phyloP scores from a whole-genome alignment of 345 rosid species.

The Kandelia obovata region DNA sequence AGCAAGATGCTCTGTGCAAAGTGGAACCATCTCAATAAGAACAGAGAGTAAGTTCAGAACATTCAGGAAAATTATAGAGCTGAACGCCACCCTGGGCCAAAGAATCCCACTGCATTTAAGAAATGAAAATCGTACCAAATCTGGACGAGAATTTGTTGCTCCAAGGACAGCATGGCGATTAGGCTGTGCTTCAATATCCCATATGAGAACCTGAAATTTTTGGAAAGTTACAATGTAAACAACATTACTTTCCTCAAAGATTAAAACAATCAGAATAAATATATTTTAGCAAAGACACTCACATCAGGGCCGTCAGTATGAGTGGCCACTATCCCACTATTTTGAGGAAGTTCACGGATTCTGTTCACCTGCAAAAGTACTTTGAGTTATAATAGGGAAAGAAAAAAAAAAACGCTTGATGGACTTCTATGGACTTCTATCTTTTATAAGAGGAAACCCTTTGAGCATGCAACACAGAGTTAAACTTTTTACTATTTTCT shows the following conservation, averaged over 20 bases:
- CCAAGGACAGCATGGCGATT: conserved; percentile 98
- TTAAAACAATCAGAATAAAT: conserved; percentile 4
- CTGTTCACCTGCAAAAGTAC: conserved; percentile 75
- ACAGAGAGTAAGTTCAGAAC: no score
- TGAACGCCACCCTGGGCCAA: no score
- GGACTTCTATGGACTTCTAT: not conserved
- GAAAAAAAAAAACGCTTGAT: no score
- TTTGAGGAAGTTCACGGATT: conserved; percentile 95
- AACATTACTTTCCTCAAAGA: conserved; percentile 9
- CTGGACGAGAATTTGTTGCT: conserved; percentile 88
- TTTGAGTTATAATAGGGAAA: not conserved
- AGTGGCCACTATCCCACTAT: conserved; percentile 89
- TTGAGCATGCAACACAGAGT: no score
- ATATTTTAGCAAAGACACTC: conserved; percentile 18
- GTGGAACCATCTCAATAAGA: no score
- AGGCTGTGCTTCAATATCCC: conserved; percentile 99
- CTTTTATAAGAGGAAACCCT: not conserved
- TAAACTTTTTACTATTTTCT: no score
- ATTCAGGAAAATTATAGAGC: no score
- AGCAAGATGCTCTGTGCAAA: no score
- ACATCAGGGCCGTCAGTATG: conserved; percentile 99
- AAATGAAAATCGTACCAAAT: conserved; percentile 53
- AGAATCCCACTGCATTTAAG: not conserved
- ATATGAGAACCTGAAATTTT: conserved; percentile 76
- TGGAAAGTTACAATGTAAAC: conserved; percentile 9